Base-by-base conservation (phyloP, 2,329 filamentous ascomycete species). In the Exophiala sp. region DNA sequence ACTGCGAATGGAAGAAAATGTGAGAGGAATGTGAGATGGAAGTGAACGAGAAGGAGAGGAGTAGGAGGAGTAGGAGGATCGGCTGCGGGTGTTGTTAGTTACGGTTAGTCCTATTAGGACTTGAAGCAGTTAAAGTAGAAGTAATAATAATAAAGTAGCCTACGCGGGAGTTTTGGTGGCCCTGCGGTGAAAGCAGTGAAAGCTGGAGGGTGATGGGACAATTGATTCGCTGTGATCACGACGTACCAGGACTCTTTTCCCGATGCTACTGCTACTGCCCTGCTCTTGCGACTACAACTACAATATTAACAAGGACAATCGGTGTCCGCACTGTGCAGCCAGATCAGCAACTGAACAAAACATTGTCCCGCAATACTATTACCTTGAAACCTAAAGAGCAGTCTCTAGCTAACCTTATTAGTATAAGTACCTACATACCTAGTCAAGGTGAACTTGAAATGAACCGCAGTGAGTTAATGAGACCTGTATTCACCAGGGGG, bases 11-110 rank as follows among this genome's bases (percentile, higher is more conserved):
- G 38, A 48, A 38, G 38, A 27, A 21, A 22, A 34, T 43, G 27
- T 16, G 29, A 11, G 38, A 32, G 37, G 18, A 16, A 13, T 9
- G 19, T 43, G 18, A 24, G 34, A 48, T 22, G n/a, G 21, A 35
- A 38, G 35, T 48, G 43, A 40, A 50, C 47, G 34, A 19, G 43
- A 48, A 23, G 23, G 47, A 48, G 23, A 24, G 35, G 40, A 22
- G 16, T 27, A 45, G 29, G 32, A 47, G 43, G 30, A 48, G 43
- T 43, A 51, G 43, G 43, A 50, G 34, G 16, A 18, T 6, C 19
- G 22, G 34, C 23, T 40, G 34, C 27, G 35, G 44, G 19, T 47
- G 44, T 40, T 34, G 32, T 47, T 22, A 35, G 38, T 24, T 44
- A 13, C 29, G 29, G 29, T 32, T 44, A 16, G 24, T 10, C 34